Evolutionary conservation across 2,329 filamentous ascomycete genomes (phyloP).

Genomic region (Colletotrichum camelliae): DNA sequence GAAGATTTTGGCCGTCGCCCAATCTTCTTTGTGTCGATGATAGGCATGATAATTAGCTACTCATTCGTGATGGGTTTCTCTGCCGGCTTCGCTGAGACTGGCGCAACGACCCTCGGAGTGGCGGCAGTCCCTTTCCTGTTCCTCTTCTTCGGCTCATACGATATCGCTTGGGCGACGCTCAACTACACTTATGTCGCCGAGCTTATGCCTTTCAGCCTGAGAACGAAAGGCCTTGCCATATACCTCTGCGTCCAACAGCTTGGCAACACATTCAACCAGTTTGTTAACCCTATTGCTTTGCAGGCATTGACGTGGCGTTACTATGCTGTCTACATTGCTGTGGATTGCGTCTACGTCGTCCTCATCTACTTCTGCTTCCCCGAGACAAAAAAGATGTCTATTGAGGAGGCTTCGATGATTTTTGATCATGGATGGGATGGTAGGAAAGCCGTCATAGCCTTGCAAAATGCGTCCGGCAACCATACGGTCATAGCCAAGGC

Average conservation of each 20-base stretch:
- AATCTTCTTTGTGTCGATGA: no score
- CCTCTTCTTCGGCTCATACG: conserved; percentile 46
- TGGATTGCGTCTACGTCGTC: conserved; percentile 29
- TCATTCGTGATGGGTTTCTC: no score
- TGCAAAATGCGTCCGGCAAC: no score
- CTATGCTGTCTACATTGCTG: conserved; percentile 42
- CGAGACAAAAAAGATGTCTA: conserved; percentile 28
- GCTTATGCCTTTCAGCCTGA: conserved; percentile 20
- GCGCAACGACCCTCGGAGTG: conserved; percentile 35
- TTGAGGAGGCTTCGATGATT: not conserved
- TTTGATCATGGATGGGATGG: not conserved
- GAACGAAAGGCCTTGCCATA: conserved; percentile 29
- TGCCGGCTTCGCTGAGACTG: no score
- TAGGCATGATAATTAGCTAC: no score
- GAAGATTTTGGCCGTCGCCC: no score
- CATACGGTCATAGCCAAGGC: no score
- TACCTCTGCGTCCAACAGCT: conserved; percentile 22
- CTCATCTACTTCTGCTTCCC: conserved; percentile 41
- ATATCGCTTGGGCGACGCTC: conserved; percentile 43
- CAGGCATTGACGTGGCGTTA: conserved; percentile 43
- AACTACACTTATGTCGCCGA: conserved; percentile 43
- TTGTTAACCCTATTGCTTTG: conserved; percentile 42
- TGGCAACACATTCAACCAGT: conserved; percentile 30
- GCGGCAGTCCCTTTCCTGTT: conserved; percentile 53
- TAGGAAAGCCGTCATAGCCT: no score